Evolutionary conservation across 2,329 filamentous ascomycete genomes (phyloP).

Genomic region (Colletotrichum ledebouriae): DNA sequence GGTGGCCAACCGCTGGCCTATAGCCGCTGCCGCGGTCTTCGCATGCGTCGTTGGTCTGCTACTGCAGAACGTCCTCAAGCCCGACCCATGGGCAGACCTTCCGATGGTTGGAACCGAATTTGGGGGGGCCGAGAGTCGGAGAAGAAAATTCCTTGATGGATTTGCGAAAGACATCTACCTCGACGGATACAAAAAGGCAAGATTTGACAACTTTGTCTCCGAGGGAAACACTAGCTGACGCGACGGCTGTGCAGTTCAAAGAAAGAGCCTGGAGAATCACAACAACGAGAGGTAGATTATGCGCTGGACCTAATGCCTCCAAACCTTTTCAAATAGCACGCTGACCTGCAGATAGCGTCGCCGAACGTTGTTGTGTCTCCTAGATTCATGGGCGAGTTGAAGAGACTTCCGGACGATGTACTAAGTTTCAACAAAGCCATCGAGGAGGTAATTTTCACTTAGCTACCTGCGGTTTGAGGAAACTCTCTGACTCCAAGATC

Average conservation of each 20-base stretch:
- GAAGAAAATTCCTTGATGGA: constrained; percentile 46
- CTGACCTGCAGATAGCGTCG: constrained; percentile 39
- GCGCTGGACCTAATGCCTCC: no score
- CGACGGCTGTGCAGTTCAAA: constrained; percentile 47
- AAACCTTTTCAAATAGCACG: no score
- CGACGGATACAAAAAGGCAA: constrained; percentile 49
- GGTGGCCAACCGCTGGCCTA: constrained; percentile 20
- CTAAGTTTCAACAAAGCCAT: constrained; percentile 49
- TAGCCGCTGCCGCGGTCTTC: constrained; percentile 13
- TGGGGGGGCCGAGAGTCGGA: constrained; percentile 46
- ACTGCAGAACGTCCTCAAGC: constrained; percentile 25
- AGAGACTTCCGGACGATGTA: constrained; percentile 50
- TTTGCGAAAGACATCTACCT: constrained; percentile 46
- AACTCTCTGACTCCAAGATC: background rate
- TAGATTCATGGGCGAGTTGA: constrained; percentile 50
- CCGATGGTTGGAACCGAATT: constrained; percentile 48
- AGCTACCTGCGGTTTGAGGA: background rate
- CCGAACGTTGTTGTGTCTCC: constrained; percentile 49
- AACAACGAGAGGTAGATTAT: constrained; percentile 45
- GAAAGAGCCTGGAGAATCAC: constrained; percentile 48
- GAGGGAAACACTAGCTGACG: background rate
- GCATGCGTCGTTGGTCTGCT: constrained; percentile 16
- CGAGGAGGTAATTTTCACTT: constrained; percentile 38
- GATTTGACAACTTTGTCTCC: background rate
- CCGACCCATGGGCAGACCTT: constrained; percentile 35